Conservation (phyloP, 805 yeast species). For the Candida nanaspora region DNA sequence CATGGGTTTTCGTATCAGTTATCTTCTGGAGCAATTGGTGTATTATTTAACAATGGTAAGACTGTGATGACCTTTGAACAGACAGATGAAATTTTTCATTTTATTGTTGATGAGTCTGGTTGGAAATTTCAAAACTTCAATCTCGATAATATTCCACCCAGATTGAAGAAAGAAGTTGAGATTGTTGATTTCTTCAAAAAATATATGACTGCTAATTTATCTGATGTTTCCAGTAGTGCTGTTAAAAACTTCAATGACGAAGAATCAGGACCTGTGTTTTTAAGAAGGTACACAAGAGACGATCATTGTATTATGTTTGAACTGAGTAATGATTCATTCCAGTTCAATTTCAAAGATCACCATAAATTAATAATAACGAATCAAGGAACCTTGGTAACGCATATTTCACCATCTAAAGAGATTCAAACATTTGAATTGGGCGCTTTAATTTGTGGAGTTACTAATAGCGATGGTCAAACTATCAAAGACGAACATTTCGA, state of each 20-base stretch:
- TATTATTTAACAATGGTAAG: slow-evolving; percentile 77
- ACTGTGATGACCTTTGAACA: slow-evolving; percentile 69
- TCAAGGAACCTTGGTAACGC: slow-evolving; percentile 69
- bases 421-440: slow-evolving; percentile 58
- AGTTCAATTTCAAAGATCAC: slow-evolving; percentile 93
- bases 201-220: slow-evolving; percentile 87
- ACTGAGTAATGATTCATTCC: slow-evolving; percentile 85
- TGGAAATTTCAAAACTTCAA: slow-evolving; percentile 19
- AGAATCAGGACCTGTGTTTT: slow-evolving; percentile 55
- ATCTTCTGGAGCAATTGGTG: slow-evolving; percentile 86
- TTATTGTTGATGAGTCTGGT: slow-evolving; percentile 22
- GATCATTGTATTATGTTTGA: slow-evolving; percentile 85
- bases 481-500: slow-evolving; percentile 39
- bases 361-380: slow-evolving; percentile 78
- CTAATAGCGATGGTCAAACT: no score
- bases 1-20: slow-evolving; percentile 94
- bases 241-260: slow-evolving; percentile 18
- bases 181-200: slow-evolving; percentile 83
- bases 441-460: slow-evolving; percentile 38
- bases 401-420: slow-evolving; percentile 70
- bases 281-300: slow-evolving; percentile 77
- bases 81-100: slow-evolving; percentile 59
- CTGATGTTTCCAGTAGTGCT: slow-evolving; percentile 65
- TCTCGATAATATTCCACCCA: slow-evolving; percentile 35
- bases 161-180: slow-evolving; percentile 57